These are phyloP conservation scores for Saposhnikovia divaricata DNA, from an alignment of 129 eudicot genomes.

Conservation along the genomic window DNA sequence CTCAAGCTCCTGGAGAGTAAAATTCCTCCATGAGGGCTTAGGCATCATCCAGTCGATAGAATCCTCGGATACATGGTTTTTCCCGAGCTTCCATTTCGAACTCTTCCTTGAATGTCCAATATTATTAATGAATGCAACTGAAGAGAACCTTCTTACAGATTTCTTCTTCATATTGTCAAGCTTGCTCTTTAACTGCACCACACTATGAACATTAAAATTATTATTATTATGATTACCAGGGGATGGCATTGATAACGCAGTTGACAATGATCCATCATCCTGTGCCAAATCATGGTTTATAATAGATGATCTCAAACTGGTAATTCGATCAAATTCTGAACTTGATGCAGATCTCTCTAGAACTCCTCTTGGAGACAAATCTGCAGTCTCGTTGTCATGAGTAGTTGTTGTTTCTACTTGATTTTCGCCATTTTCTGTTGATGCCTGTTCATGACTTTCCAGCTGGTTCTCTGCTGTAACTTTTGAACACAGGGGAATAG, in stretches of 20 bases:
- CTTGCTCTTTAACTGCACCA: conserved; percentile 42
- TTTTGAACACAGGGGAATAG: background rate
- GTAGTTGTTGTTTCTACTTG: conserved; percentile 10
- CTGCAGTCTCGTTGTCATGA: background rate
- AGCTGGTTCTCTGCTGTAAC: conserved; percentile 14
- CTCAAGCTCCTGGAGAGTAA: conserved; percentile 46
- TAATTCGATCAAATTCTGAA: conserved; percentile 40
- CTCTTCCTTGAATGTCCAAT: conserved; percentile 45
- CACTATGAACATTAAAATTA: conserved; percentile 2
- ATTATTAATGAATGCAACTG: conserved; percentile 36
- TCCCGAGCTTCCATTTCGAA: conserved; percentile 39
- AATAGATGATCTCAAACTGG: background rate
- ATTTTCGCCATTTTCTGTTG: conserved; percentile 11
- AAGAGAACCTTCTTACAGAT: conserved; percentile 38
- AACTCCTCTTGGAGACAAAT: conserved; percentile 56
- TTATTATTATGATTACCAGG: background rate
- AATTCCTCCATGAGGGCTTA: conserved; percentile 92
- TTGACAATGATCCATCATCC: background rate
- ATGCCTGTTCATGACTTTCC: conserved; percentile 11
- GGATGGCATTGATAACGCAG: background rate
- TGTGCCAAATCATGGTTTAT: conserved; percentile 20
- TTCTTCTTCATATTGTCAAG: conserved; percentile 43
- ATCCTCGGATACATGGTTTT: conserved; percentile 33
- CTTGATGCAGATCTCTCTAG: conserved; percentile 44
- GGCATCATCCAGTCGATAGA: conserved; percentile 36